Conservation (phyloP, 306 rosid genomes). For the Chamaecrista fasciculata region DNA sequence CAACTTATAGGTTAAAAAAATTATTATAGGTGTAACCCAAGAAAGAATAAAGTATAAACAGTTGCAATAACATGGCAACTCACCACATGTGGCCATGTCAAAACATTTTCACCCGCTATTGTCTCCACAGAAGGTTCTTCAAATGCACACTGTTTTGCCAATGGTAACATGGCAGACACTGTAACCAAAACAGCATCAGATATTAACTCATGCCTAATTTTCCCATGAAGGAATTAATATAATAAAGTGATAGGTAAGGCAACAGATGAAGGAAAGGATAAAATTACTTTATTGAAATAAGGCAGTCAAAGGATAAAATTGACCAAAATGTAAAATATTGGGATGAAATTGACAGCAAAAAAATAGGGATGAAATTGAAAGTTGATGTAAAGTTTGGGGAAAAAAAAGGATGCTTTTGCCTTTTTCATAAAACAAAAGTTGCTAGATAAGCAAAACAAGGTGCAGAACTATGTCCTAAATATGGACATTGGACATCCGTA, state of each 20-base stretch:
- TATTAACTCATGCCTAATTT: background rate
- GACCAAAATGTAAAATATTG: too few relatives aligned
- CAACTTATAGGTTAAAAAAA: too few relatives aligned
- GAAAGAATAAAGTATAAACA: slow-evolving; percentile 11
- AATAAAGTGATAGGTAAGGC: background rate
- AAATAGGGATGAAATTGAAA: too few relatives aligned
- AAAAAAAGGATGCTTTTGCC: too few relatives aligned
- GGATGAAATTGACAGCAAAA: too few relatives aligned
- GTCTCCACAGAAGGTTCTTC: slow-evolving; percentile 98
- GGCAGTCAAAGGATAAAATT: too few relatives aligned
- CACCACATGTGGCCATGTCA: slow-evolving; percentile 98
- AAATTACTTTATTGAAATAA: too few relatives aligned
- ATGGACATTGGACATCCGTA: slow-evolving; percentile 1
- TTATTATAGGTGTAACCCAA: too few relatives aligned
- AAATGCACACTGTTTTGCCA: slow-evolving; percentile 97
- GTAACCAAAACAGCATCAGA: slow-evolving; percentile 35
- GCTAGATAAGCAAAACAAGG: background rate
- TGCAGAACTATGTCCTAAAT: background rate
- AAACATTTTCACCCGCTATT: slow-evolving; percentile 84
- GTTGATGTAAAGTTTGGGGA: too few relatives aligned
- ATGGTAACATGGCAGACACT: slow-evolving; percentile 97
- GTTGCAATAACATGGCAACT: slow-evolving; percentile 29
- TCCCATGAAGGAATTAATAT: background rate
- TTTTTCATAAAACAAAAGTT: background rate
- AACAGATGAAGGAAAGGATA: slow-evolving; percentile 9